Base-by-base conservation (phyloP, 352 stramenopile genomes). In the Pythium pyrilobum region DNA sequence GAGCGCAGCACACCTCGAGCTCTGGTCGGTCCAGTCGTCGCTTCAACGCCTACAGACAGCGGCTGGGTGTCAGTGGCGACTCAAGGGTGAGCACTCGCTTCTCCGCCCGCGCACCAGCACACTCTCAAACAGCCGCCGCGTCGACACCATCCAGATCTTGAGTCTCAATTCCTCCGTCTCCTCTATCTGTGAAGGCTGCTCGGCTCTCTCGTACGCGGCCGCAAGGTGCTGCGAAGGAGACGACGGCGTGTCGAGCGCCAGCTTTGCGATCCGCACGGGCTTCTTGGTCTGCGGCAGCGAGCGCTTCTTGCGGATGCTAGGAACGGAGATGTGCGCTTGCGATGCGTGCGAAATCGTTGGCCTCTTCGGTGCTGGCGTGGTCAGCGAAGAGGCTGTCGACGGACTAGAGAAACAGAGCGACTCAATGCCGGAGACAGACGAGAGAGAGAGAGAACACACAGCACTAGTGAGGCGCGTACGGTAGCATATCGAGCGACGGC, bases 111-210 rank as follows among this genome's bases (percentile, higher is more conserved):
- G 18, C 32, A 62, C 52, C 28, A 69, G 32, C 3, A 61, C 18
- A 27, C 50, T 56, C 28, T 69, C 60, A 2, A 69, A 29, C 24
- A 69, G 28, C 8, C 54, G 48, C 9, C 54, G 54, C 2, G 61
- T 61, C 3, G 61, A 55, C 23, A 36, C 54, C 44, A 64, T 63
- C 61, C 61, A 69, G 15, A 54, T 49, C 37, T 64, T 68, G 29
- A 69, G 43, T 27, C 28, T 52, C 6, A 47, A 36, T 3, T 52
- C 36, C 4, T 49, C 27, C 16, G 12, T 21, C 12, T 36, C 20
- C 2, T 52, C 28, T 4, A 37, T 37, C 2, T 34, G 20, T 7
- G 7, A 11, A 25, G 15, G 36, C 18, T 23, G 33, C 33, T 11
- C 20, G 33, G 6, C 3, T 7, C 6, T 39, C 12, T 25, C 23